Evolutionary conservation across 345 rosid genomes (phyloP).

Genomic region (Kandelia obovata): DNA sequence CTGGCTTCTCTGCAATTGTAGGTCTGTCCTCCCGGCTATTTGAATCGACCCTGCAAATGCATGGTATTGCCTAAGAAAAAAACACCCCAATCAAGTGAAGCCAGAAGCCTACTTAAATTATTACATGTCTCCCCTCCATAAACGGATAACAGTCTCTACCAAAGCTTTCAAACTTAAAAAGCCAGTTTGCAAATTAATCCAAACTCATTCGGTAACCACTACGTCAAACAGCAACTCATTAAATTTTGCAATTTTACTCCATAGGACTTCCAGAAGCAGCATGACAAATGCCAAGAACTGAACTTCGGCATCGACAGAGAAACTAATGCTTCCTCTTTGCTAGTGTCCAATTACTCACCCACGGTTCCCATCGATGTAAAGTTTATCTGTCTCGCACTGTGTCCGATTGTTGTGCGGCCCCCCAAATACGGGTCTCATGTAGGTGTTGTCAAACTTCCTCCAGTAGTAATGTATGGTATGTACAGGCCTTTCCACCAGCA

Average conservation of each 20-base stretch:
- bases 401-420: conserved; percentile 44
- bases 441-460: conserved; percentile 74
- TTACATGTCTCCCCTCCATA: too few relatives aligned
- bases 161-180: too few relatives aligned
- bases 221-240: background rate
- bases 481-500: conserved; percentile 74
- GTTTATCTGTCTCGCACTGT: conserved; percentile 36
- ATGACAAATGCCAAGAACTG: background rate
- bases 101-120: too few relatives aligned
- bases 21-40: too few relatives aligned
- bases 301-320: background rate
- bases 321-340: background rate
- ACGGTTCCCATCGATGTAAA: too few relatives aligned
- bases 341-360: background rate
- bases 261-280: background rate
- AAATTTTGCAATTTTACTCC: too few relatives aligned
- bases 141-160: too few relatives aligned
- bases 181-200: too few relatives aligned
- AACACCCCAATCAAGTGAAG: too few relatives aligned
- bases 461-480: conserved; percentile 78
- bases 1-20: too few relatives aligned
- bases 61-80: too few relatives aligned
- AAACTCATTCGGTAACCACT: background rate
- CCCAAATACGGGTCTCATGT: conserved; percentile 90
- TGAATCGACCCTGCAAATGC: too few relatives aligned